phyloP scores from a whole-genome alignment of 2,329 filamentous ascomycete species.

The Cladophialophora chaetospira region DNA sequence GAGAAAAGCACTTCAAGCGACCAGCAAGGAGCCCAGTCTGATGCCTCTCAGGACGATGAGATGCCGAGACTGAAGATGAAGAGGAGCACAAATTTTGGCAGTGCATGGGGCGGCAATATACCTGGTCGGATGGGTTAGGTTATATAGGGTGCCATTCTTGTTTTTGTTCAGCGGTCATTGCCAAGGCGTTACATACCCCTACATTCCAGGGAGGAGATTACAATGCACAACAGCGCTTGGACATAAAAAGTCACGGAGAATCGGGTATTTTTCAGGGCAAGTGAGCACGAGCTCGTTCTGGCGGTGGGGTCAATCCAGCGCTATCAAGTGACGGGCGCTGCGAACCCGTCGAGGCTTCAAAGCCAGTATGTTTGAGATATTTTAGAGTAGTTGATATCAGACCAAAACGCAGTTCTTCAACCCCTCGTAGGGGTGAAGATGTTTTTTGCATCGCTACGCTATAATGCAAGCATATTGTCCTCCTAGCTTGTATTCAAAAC shows the following conservation, averaged over 20 bases:
- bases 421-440: too few relatives aligned
- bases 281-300: not conserved
- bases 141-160: not conserved
- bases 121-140: not conserved
- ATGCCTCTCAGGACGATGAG: constrained; percentile 29
- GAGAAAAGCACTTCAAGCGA: constrained; percentile 36
- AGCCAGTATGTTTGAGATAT: too few relatives aligned
- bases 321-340: constrained; percentile 11
- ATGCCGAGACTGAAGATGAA: constrained; percentile 43
- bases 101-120: constrained; percentile 43
- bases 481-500: too few relatives aligned
- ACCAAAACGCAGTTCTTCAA: too few relatives aligned
- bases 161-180: constrained; percentile 20
- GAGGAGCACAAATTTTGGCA: constrained; percentile 51
- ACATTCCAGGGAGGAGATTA: not conserved
- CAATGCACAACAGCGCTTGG: constrained; percentile 3
- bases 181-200: not conserved
- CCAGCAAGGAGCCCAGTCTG: constrained; percentile 39
- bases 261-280: not conserved
- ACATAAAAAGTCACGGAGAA: not conserved
- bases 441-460: too few relatives aligned
- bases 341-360: constrained; percentile 7
- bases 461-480: too few relatives aligned
- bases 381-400: too few relatives aligned
- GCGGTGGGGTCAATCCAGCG: constrained; percentile 10